Conservation (phyloP, 768 basidiomycete species). For the Xanthoconium purpureum region DNA sequence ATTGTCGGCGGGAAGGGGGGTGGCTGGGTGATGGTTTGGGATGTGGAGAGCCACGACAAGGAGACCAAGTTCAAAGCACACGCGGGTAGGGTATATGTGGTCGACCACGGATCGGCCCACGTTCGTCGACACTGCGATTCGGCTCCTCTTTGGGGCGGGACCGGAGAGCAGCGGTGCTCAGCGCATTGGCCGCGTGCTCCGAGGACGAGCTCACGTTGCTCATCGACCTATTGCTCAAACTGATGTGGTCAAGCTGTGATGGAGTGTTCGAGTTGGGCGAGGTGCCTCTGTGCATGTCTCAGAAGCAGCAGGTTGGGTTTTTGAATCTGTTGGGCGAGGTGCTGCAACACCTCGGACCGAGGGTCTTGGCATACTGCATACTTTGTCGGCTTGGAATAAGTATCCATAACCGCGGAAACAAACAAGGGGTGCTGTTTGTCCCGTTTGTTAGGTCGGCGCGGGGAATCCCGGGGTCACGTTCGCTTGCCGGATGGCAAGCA, state of each 20-base stretch:
- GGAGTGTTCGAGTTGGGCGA: constrained; percentile 30
- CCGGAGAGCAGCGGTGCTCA: constrained; percentile 74
- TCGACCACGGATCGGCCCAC: constrained; percentile 57
- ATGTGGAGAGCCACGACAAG: too few species aligned
- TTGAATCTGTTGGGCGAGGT: constrained; percentile 83
- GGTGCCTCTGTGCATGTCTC: constrained; percentile 35
- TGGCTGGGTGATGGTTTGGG: too few species aligned
- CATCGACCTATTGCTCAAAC: constrained; percentile 83
- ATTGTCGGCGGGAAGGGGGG: too few species aligned
- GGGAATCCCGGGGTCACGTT: too few species aligned
- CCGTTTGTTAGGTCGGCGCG: too few species aligned
- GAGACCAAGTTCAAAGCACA: too few species aligned
- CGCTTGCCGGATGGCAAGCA: too few species aligned
- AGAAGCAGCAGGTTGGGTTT: constrained; percentile 80
- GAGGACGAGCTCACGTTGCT: constrained; percentile 73
- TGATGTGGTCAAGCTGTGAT: constrained; percentile 46
- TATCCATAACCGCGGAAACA: too few species aligned
- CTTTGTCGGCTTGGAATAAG: too few species aligned
- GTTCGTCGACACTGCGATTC: constrained; percentile 65
- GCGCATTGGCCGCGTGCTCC: constrained; percentile 64
- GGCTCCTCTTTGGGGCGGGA: constrained; percentile 82
- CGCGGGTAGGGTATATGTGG: too few species aligned
- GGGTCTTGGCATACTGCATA: constrained; percentile 63
- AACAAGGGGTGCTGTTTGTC: too few species aligned
- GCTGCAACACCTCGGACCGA: constrained; percentile 75